Conservation (phyloP, 352 stramenopile species). For the Thalassiosira hispida region DNA sequence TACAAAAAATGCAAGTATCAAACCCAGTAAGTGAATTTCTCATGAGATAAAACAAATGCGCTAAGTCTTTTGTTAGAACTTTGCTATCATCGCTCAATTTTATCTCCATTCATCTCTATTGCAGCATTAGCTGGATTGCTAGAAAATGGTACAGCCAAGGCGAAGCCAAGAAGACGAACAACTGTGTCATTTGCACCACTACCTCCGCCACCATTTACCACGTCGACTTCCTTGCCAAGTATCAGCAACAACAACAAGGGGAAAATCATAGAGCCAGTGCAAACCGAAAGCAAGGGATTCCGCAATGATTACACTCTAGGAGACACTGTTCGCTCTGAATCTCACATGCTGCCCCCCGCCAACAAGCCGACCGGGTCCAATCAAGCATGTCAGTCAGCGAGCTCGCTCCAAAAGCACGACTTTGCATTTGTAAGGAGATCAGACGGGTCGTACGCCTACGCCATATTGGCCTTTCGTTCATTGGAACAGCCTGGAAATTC, state of each 20-base stretch:
- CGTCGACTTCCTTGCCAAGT: neutral
- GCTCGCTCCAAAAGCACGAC: neutral
- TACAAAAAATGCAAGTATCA: too few relatives aligned
- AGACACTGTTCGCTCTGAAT: too few relatives aligned
- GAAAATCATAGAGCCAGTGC: neutral
- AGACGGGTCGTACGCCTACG: slow-evolving; percentile 17
- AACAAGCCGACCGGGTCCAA: neutral
- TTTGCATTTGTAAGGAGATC: slow-evolving; percentile 29
- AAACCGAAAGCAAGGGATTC: too few relatives aligned
- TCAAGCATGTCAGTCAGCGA: neutral
- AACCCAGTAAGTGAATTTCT: too few relatives aligned
- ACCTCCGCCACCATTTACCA: neutral
- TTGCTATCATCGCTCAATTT: too few relatives aligned
- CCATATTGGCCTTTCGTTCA: slow-evolving; percentile 24
- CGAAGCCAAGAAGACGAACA: neutral
- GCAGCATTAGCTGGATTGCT: too few relatives aligned
- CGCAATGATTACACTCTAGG: too few relatives aligned
- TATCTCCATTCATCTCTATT: too few relatives aligned
- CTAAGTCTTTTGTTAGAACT: too few relatives aligned
- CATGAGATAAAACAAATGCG: too few relatives aligned
- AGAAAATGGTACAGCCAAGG: too few relatives aligned
- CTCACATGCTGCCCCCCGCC: neutral
- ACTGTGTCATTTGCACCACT: slow-evolving; percentile 2
- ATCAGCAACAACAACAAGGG: neutral
- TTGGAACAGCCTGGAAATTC: neutral